These are phyloP conservation scores for Tetraselmis striata DNA, from an alignment of 139 green algal species.

Conservation along the genomic window DNA sequence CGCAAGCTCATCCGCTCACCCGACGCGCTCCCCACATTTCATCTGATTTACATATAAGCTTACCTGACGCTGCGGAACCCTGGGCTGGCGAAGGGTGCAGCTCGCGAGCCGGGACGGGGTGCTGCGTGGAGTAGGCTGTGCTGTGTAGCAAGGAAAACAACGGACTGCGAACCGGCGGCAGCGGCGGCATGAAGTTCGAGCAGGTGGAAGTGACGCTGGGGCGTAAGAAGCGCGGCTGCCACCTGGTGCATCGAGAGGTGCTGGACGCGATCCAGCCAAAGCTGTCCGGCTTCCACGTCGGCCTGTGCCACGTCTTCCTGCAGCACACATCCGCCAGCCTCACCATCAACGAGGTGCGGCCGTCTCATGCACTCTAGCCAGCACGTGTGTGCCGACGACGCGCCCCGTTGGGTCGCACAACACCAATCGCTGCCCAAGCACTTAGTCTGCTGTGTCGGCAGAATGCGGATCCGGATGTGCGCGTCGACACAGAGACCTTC, in stretches of 20 bases:
- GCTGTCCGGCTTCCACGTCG: conserved; percentile 22
- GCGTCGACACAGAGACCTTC: conserved; percentile 61
- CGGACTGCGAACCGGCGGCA: too few relatives aligned
- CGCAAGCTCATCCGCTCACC: too few relatives aligned
- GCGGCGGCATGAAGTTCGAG: conserved; percentile 10
- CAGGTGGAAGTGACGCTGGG: conserved; percentile 36
- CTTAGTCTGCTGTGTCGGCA: conserved; percentile 7
- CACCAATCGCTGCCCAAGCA: background rate
- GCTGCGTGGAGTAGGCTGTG: too few relatives aligned
- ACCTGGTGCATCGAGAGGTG: conserved; percentile 25
- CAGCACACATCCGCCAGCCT: conserved; percentile 57
- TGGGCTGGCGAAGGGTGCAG: too few relatives aligned
- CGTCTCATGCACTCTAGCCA: conserved; percentile 1
- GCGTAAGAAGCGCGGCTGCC: conserved; percentile 32
- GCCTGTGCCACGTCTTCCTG: conserved; percentile 49
- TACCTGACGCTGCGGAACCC: too few relatives aligned
- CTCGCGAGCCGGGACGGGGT: too few relatives aligned
- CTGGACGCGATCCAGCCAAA: background rate
- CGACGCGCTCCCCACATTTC: too few relatives aligned
- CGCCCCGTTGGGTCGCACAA: background rate
- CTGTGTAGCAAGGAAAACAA: too few relatives aligned
- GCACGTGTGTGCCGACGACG: background rate
- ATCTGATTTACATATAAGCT: too few relatives aligned
- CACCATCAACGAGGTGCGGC: conserved; percentile 59
- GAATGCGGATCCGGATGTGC: conserved; percentile 60